Conservation (phyloP, 352 stramenopile species). For the Salisapilia sapeloensis region DNA sequence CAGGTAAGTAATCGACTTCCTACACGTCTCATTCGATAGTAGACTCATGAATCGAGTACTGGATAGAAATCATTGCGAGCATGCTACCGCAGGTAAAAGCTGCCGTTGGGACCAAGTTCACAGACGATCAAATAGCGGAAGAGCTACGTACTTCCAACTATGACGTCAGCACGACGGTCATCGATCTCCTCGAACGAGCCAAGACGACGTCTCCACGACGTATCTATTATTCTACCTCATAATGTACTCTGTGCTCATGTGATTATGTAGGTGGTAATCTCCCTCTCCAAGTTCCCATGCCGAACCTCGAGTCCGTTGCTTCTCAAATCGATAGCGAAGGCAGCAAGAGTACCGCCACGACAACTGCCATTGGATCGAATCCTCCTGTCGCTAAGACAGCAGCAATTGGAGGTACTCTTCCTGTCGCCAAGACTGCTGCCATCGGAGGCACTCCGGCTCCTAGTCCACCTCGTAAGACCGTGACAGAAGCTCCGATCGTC, state of each 20-base stretch:
- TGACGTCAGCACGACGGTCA: constrained; percentile 54
- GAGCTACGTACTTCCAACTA: constrained; percentile 61
- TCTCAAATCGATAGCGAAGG: constrained; percentile 20
- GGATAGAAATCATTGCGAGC: constrained; percentile 26
- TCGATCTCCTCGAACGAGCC: constrained; percentile 50
- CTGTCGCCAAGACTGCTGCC: no score
- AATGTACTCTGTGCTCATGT: constrained; percentile 4
- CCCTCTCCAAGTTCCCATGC: constrained; percentile 47
- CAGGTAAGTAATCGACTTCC: not conserved
- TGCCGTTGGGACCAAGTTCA: constrained; percentile 29
- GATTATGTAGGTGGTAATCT: constrained; percentile 14
- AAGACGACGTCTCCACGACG: constrained; percentile 18
- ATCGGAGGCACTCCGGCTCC: no score
- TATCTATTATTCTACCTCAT: constrained; percentile 1
- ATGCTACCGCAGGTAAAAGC: constrained; percentile 40
- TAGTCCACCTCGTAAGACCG: not conserved
- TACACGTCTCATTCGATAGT: not conserved
- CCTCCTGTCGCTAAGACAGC: no score
- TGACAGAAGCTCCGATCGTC: not conserved
- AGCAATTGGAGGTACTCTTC: no score
- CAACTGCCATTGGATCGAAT: no score
- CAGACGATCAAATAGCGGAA: constrained; percentile 36
- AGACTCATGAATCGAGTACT: constrained; percentile 1
- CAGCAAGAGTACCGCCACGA: no score
- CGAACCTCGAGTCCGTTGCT: constrained; percentile 37